Base-by-base conservation (phyloP, 2,329 filamentous ascomycete species). In the Plenodomus lindquistii region DNA sequence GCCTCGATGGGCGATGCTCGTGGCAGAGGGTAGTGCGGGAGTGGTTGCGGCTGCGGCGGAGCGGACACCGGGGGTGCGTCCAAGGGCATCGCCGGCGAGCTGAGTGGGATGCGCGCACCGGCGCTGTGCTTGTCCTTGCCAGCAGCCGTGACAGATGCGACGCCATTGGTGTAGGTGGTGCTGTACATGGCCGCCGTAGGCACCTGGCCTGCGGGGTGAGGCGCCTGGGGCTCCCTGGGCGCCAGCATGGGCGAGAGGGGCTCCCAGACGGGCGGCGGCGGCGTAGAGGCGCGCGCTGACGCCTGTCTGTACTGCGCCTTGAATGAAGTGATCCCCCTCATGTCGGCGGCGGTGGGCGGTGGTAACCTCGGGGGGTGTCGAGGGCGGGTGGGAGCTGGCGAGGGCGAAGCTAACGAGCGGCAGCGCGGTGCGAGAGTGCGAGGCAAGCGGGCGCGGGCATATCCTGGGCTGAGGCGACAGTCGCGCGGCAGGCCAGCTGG, bases 1-100 rank as follows among this genome's bases (percentile, higher is more conserved):
- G 73, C 69, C 43, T 77, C 75, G 50, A 77, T 77, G 52, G 74
- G 70, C 42, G 69, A 71, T 46, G 58, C 60, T 38, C 63, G 62
- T 16, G 61, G 48, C 52, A 59, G 60, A 44, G 65, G 52, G 51
- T 59, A 54, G 36, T 50, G 55, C 44, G 61, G 42, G 43, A 34
- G 49, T 19, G 46, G 52, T 17, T 44, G 62, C 48, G 59, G 55
- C 19, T 54, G 62, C 34, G 60, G 62, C 31, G 60, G 62, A 44
- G 60, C 62, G 41, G 60, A 59, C 37, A 46, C 60, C 54, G 46
- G 50, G 36, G 56, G 56, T 29, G 50, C 47, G 29, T 52, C 52
- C 43, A 54, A 54, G 42, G 53, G 47, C 42, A 45, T 50, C 22
- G 48, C 45, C 9, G 57, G 48, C 43, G 53, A 34, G 34, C 40